A percentile compares a stretch with the other conserved stretches of the same genome.
Evolutionary conservation across 345 rosid genomes (phyloP).

Genomic region (Trapa incisa): DNA sequence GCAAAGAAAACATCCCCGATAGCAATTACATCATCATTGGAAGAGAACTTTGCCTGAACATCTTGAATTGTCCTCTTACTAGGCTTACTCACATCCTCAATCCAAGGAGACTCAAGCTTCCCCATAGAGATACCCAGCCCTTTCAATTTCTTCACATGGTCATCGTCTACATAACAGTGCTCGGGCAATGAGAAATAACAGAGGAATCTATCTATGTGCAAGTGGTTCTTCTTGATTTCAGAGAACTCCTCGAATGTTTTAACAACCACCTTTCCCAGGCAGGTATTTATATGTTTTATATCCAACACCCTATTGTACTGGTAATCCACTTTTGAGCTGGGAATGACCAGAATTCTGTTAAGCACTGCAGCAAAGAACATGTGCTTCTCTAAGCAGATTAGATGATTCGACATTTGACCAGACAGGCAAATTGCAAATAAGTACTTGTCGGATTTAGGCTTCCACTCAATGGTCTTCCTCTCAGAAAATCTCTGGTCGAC

Average conservation of each 20-base stretch:
- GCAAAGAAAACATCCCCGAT: constrained; percentile 83
- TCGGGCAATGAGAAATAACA: constrained; percentile 66
- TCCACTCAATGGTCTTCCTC: constrained; percentile 59
- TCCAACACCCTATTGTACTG: constrained; percentile 59
- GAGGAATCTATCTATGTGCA: constrained; percentile 46
- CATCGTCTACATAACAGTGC: constrained; percentile 67
- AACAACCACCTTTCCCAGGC: constrained; percentile 56
- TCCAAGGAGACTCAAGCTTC: constrained; percentile 67
- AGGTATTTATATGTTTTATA: constrained; percentile 53
- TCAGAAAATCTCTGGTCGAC: constrained; percentile 27
- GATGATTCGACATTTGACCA: constrained; percentile 90
- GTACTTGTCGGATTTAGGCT: constrained; percentile 45
- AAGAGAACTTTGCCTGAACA: constrained; percentile 44
- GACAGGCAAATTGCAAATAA: constrained; percentile 67
- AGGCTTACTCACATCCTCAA: constrained; percentile 58
- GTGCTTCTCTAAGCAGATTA: constrained; percentile 87
- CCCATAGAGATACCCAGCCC: constrained; percentile 61
- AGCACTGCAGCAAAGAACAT: constrained; percentile 80
- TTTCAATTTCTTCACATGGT: constrained; percentile 61
- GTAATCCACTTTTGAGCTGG: constrained; percentile 61
- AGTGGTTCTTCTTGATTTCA: constrained; percentile 37
- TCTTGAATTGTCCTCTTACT: constrained; percentile 50
- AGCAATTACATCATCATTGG: constrained; percentile 63
- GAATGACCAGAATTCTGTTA: constrained; percentile 55
- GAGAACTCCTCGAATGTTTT: constrained; percentile 57